phyloP scores from a whole-genome alignment of 805 yeast genomes.

The Brettanomyces nanus region DNA sequence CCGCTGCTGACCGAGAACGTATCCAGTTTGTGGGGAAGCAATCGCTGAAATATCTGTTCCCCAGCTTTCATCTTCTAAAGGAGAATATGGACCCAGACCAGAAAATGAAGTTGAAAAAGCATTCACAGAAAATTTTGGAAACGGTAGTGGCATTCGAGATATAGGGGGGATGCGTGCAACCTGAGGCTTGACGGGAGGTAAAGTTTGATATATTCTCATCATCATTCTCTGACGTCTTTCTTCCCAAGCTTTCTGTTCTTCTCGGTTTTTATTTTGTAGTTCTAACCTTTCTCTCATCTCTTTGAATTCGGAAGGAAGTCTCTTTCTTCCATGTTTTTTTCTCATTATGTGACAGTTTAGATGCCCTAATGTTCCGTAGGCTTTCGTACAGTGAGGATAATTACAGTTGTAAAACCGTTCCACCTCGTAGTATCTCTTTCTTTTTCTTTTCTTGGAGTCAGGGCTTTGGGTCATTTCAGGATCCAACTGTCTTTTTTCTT shows the following conservation, averaged over 20 bases:
- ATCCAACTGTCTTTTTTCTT: too few relatives aligned
- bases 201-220: background rate
- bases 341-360: constrained; percentile 46
- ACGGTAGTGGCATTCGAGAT: too few relatives aligned
- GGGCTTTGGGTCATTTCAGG: too few relatives aligned
- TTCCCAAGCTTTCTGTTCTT: constrained; percentile 6
- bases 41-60: too few relatives aligned
- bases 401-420: constrained; percentile 46
- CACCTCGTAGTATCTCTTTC: constrained; percentile 48
- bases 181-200: background rate
- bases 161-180: too few relatives aligned
- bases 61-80: too few relatives aligned
- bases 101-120: too few relatives aligned
- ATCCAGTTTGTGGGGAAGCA: too few relatives aligned
- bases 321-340: constrained; percentile 47
- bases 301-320: constrained; percentile 47
- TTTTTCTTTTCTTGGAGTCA: constrained; percentile 32
- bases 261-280: constrained; percentile 17
- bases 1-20: too few relatives aligned
- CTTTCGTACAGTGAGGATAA: constrained; percentile 38
- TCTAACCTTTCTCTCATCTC: constrained; percentile 37
- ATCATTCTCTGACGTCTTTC: background rate
- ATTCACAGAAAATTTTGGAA: too few relatives aligned
- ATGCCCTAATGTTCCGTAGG: constrained; percentile 54
- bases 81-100: too few relatives aligned